Percentiles rank a stretch among this genome's conserved stretches.
Conservation (phyloP, 768 basidiomycete species). For the Austroboletus eburneus region DNA sequence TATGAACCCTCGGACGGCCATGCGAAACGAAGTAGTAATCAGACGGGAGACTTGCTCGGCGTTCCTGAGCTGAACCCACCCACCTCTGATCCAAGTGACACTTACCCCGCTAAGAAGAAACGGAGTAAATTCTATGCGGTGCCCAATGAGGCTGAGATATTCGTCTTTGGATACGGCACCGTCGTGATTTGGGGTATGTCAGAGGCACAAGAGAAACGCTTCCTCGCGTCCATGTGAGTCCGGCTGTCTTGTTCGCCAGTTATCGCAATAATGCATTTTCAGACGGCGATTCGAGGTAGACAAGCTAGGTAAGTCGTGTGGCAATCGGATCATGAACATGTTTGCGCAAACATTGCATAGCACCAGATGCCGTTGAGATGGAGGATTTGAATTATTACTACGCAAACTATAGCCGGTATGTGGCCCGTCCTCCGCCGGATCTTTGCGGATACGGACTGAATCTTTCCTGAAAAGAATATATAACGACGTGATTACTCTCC, state of each 20-base stretch:
- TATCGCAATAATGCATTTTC: conserved; percentile 6
- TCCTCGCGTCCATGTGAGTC: conserved; percentile 84
- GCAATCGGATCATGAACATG: conserved; percentile 2
- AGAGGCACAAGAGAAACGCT: conserved; percentile 85
- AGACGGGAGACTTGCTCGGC: conserved; percentile 73
- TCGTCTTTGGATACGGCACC: conserved; percentile 90
- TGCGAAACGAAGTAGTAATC: conserved; percentile 27
- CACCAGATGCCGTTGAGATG: conserved; percentile 88
- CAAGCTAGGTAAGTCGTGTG: conserved; percentile 56
- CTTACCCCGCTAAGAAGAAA: conserved; percentile 41
- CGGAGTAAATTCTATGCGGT: conserved; percentile 65
- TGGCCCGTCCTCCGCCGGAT: conserved; percentile 6
- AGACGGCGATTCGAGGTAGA: conserved; percentile 96
- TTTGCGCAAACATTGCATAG: conserved; percentile 36
- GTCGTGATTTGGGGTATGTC: conserved; percentile 99
- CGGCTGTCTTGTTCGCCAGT: neutral
- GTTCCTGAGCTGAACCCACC: conserved; percentile 54
- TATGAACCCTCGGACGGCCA: conserved; percentile 52
- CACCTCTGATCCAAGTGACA: conserved; percentile 28
- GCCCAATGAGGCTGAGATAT: conserved; percentile 79
- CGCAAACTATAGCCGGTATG: conserved; percentile 91
- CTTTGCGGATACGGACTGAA: conserved; percentile 28
- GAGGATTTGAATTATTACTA: conserved; percentile 97
- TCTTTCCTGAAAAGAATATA: conserved; percentile 59
- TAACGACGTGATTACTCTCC: conserved; percentile 94